Base-by-base conservation (phyloP, 192 early-diverging fungal genomes). In the Borealophlyctis nickersoniae region DNA sequence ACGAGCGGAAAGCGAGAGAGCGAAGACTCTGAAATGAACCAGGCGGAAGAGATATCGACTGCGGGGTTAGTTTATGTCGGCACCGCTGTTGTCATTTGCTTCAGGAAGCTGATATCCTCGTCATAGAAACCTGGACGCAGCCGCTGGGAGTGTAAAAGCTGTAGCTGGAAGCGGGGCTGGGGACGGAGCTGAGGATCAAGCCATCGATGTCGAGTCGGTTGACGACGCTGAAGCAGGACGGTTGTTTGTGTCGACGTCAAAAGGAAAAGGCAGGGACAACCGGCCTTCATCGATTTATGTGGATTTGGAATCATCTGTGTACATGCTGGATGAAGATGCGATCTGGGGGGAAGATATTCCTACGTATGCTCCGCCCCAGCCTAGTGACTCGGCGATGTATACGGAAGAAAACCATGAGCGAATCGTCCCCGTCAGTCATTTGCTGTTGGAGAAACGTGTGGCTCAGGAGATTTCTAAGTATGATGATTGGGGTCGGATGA, bases 351-450 rank as follows among this genome's bases (percentile, higher is more conserved):
- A 48, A 57, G 53, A 60, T 31, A 58, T 66, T n/a, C 57, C 74
- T 77, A 55, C 73, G 4, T 73, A 81, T 0, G 59, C 65, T 32
- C 81, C 84, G 36, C 83, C 83, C 29, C 70, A 73, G 23, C 77
- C 81, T 7, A 74, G 81, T 9, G 75, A 76, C 23, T 73, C 75
- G 32, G 81, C 85, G 49, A 45, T 77, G 22, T 87, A 83, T 61
- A 56, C 80, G 36, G 81, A 84, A 30, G 81, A 86, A 49, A 63
- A 88, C 45, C 70, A 80, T 36, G 73, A 79, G 27, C 63, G 70
- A 14, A 77, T 90, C 4, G 70, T 84, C 9, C 76, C 81, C 23
- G 61, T 87, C 1, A 72, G 85, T 24, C 62, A 62, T 33, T 49
- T 76, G 13, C 73, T 78, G 71, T 3, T 56, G 0, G 49, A 29